Base-by-base conservation (phyloP, 2,329 filamentous ascomycete genomes). In the Fusarium papillatum region DNA sequence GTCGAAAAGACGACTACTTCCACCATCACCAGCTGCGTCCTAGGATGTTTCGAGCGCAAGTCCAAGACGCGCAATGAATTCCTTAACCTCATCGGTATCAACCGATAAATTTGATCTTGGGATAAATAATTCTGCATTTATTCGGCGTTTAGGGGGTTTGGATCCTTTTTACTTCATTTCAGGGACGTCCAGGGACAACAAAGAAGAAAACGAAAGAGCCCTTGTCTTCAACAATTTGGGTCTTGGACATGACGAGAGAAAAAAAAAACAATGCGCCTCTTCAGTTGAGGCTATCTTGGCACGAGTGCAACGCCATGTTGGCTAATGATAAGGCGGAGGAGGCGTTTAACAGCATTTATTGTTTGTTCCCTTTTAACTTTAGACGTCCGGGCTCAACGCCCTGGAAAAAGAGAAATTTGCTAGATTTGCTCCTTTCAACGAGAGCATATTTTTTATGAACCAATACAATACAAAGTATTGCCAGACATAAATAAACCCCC, bases 11-110 rank as follows among this genome's bases (percentile, higher is more conserved):
- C 95, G 0, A 91, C 90, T 48, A 93, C 94, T 63, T 94, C 91
- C 22, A 98, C 97, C 9, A 97, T 97, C 43, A 99, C 97, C 22
- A 98, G 95, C 87, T 98, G 96, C 83, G 97, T 99, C 86, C 90
- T 98, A n/a, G 97, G 97, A 46, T 96, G 95, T 80, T 98, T 99
- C 89, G 93, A 98, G 82, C 93, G 93, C 72, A 95, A 95, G 79
- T 95, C 95, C 72, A 98, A 98, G 89, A 98, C 96, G 14, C 90
- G 97, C 79, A 97, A 98, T 83, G 97, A 99, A 85, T 99, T 99
- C 81, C 86, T 99, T 82, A 98, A 93, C 79, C 89, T 99, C 41
- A 87, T 93, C 39, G 90, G 90, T 46, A 84, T 95, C 68, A 92
- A 95, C 76, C 65, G 72, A 70, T 76, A 64, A 43, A 29, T 36